phyloP scores from a whole-genome alignment of 495 filamentous ascomycete genomes.

The Viridothelium virens region DNA sequence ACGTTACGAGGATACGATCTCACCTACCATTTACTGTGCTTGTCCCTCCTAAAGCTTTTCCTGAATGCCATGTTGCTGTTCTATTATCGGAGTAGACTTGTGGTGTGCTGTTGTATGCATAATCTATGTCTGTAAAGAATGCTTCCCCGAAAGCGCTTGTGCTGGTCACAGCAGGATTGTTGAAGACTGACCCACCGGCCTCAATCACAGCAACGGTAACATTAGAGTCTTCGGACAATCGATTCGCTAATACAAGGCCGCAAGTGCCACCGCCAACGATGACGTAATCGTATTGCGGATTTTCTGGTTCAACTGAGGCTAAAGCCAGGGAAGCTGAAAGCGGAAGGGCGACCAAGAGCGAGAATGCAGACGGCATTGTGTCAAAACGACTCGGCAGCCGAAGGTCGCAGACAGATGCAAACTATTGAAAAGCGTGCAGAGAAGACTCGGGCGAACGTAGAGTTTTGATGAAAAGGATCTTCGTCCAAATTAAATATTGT shows the following conservation, averaged over 20 bases:
- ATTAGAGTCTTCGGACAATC: constrained; percentile 21
- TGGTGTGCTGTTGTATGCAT: constrained; percentile 2
- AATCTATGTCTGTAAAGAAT: neutral
- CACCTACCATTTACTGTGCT: constrained; percentile 4
- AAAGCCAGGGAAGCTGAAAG: no score
- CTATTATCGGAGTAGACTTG: constrained; percentile 5
- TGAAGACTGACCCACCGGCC: constrained; percentile 13
- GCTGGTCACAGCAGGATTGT: neutral
- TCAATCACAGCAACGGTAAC: constrained; percentile 24
- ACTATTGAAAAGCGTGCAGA: no score
- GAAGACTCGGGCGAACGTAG: no score
- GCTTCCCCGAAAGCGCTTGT: neutral
- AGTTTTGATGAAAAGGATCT: no score
- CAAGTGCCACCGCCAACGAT: constrained; percentile 26
- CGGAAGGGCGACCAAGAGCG: no score
- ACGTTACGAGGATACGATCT: neutral
- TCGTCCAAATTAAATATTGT: no score
- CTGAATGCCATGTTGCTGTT: constrained; percentile 9
- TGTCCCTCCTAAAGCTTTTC: constrained; percentile 11
- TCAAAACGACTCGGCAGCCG: no score
- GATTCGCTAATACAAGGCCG: constrained; percentile 23
- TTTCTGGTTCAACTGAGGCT: no score
- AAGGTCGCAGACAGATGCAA: no score
- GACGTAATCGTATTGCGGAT: constrained; percentile 20
- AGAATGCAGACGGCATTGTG: no score